Conservation (phyloP, 2,329 filamentous ascomycete species). For the Clonostachys rhizophaga region DNA sequence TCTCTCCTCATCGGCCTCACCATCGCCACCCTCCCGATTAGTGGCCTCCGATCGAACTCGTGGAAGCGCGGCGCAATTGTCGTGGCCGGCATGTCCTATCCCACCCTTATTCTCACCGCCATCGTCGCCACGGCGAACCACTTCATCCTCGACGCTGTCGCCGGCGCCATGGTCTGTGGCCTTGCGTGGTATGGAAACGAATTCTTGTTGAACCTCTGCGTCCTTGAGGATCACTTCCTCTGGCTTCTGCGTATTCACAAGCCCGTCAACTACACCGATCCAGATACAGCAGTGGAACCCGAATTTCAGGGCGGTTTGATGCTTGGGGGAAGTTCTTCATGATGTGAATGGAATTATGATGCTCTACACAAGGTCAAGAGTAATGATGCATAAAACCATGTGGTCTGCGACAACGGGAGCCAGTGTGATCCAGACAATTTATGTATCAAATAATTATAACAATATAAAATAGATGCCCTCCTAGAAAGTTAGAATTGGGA, state of each 20-base stretch:
- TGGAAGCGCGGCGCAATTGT: conserved; percentile 42
- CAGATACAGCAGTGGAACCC: conserved; percentile 25
- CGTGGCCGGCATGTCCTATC: conserved; percentile 56
- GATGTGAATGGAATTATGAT: no score
- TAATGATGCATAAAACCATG: no score
- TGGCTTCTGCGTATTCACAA: conserved; percentile 61
- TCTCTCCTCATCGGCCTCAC: conserved; percentile 69
- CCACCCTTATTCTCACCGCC: conserved; percentile 58
- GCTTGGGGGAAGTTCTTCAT: not conserved
- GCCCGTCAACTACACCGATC: conserved; percentile 38
- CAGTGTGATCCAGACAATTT: no score
- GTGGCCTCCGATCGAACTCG: conserved; percentile 43
- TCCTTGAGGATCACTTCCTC: conserved; percentile 65
- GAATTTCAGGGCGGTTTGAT: conserved; percentile 16
- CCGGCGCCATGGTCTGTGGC: conserved; percentile 59
- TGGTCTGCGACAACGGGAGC: no score
- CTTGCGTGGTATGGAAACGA: conserved; percentile 56
- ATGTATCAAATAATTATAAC: no score
- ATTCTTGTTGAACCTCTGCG: conserved; percentile 56
- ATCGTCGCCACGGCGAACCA: conserved; percentile 72
- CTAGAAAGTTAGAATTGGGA: no score
- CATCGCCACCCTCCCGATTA: conserved; percentile 59
- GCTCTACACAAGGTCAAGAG: no score
- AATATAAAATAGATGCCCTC: no score
- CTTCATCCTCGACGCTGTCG: conserved; percentile 67